Percentiles rank a stretch among this genome's conserved stretches.
phyloP scores from a whole-genome alignment of 768 basidiomycete genomes.

The Infundibulicybe gibba region DNA sequence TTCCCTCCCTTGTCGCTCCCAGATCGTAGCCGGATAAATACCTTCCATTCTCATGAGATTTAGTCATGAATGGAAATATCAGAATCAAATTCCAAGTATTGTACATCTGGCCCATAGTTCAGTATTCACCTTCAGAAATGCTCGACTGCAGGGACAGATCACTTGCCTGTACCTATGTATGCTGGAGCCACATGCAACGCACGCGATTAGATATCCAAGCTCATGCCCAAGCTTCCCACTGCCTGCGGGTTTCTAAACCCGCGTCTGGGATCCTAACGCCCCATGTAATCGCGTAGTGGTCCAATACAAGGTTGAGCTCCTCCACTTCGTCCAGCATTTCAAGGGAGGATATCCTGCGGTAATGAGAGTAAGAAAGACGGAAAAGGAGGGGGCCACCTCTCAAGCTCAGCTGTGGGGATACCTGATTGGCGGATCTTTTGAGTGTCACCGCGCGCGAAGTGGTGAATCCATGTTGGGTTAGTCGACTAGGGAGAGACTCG shows the following conservation, averaged over 20 bases:
- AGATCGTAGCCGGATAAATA: no score
- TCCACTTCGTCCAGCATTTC: slow-evolving; percentile 94
- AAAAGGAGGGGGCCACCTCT: slow-evolving; percentile 38
- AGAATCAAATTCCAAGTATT: no score
- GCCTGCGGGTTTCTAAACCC: not conserved
- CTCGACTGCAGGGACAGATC: no score
- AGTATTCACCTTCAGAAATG: no score
- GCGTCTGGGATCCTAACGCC: slow-evolving; percentile 24
- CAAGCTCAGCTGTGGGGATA: slow-evolving; percentile 45
- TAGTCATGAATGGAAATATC: no score
- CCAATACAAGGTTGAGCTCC: slow-evolving; percentile 86
- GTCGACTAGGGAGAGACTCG: slow-evolving; percentile 54
- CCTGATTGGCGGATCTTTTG: slow-evolving; percentile 58
- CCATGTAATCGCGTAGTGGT: slow-evolving; percentile 91
- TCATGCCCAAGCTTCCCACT: no score
- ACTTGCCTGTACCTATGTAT: no score
- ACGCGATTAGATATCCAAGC: no score
- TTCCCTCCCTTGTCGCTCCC: no score
- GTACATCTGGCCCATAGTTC: no score
- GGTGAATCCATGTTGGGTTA: slow-evolving; percentile 54
- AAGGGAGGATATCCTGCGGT: slow-evolving; percentile 63
- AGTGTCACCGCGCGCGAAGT: slow-evolving; percentile 57
- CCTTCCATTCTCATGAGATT: no score
- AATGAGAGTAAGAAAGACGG: not conserved
- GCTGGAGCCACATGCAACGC: no score